Percentiles rank a stretch among this genome's conserved stretches.
phyloP scores from a whole-genome alignment of 2,329 filamentous ascomycete genomes.

The Dactylellina cionopaga region DNA sequence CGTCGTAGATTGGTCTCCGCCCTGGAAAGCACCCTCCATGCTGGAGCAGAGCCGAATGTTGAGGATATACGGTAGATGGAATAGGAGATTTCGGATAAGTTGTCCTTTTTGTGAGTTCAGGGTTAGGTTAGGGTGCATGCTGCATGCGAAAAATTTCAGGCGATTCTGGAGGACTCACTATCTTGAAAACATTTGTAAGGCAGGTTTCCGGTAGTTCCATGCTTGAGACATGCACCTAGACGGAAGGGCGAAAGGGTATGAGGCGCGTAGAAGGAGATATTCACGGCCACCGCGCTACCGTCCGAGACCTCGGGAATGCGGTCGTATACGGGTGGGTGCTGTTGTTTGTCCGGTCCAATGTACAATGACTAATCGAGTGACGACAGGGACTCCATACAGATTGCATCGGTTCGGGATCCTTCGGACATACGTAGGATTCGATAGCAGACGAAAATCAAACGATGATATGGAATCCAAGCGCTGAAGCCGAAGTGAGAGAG shows the following conservation, averaged over 20 bases:
- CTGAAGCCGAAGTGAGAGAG: conserved; percentile 10
- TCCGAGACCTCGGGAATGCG: conserved; percentile 49
- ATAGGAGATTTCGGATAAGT: conserved; percentile 50
- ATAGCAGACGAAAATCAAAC: conserved; percentile 1
- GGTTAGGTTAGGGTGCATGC: conserved; percentile 27
- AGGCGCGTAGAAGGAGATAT: conserved; percentile 39
- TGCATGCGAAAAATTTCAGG: conserved; percentile 1
- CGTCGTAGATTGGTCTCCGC: conserved; percentile 45
- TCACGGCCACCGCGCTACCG: conserved; percentile 46
- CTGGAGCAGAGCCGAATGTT: conserved; percentile 39
- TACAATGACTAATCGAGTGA: conserved; percentile 47
- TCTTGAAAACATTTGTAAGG: conserved; percentile 53
- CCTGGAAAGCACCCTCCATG: conserved; percentile 43
- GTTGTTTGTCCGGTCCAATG: conserved; percentile 36
- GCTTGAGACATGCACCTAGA: conserved; percentile 50
- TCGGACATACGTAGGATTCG: conserved; percentile 32
- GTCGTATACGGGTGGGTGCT: conserved; percentile 48
- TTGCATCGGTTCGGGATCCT: conserved; percentile 52
- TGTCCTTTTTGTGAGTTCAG: conserved; percentile 34
- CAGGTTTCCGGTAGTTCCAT: conserved; percentile 53
- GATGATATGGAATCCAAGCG: conserved; percentile 11
- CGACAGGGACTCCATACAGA: conserved; percentile 48
- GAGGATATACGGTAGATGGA: conserved; percentile 47
- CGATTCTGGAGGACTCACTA: conserved; percentile 33
- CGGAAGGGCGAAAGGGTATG: conserved; percentile 28